Evolutionary conservation across 257 asterid species (phyloP).

Genomic region (Dorcoceras hygrometricum): DNA sequence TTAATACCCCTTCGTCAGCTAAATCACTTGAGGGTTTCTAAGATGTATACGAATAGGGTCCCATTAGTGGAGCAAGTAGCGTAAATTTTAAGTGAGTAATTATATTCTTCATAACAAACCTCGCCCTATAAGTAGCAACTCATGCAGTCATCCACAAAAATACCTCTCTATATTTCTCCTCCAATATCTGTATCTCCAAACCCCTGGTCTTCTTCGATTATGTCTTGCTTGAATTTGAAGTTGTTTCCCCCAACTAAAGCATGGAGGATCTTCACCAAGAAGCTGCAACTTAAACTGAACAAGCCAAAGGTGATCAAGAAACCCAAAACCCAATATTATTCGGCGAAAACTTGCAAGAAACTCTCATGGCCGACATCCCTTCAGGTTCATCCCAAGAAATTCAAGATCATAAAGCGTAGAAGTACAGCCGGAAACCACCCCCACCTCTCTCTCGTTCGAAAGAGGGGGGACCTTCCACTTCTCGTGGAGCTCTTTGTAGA

Average conservation of each 20-base stretch:
- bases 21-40: not conserved
- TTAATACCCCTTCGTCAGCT: not conserved
- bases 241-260: constrained; percentile 42
- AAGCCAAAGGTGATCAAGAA: constrained; percentile 37
- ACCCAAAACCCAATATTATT: not conserved
- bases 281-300: constrained; percentile 41
- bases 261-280: constrained; percentile 51
- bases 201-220: not conserved
- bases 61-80: constrained; percentile 30
- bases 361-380: constrained; percentile 29
- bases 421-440: not conserved
- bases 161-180: not conserved
- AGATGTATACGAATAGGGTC: not conserved
- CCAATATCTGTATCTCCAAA: not conserved
- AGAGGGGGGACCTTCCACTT: constrained; percentile 35
- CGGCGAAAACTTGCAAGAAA: constrained; percentile 31
- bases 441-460: constrained; percentile 17
- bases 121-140: constrained; percentile 24
- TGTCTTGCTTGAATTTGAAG: constrained; percentile 50
- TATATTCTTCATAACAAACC: constrained; percentile 13
- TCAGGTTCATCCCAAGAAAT: constrained; percentile 43
- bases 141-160: not conserved
- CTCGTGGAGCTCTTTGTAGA: constrained; percentile 57
- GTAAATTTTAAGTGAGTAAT: constrained; percentile 27
- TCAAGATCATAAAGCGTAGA: constrained; percentile 34